Evolutionary conservation across 148 eudicot genomes (phyloP).

Genomic region (Simmondsia chinensis): DNA sequence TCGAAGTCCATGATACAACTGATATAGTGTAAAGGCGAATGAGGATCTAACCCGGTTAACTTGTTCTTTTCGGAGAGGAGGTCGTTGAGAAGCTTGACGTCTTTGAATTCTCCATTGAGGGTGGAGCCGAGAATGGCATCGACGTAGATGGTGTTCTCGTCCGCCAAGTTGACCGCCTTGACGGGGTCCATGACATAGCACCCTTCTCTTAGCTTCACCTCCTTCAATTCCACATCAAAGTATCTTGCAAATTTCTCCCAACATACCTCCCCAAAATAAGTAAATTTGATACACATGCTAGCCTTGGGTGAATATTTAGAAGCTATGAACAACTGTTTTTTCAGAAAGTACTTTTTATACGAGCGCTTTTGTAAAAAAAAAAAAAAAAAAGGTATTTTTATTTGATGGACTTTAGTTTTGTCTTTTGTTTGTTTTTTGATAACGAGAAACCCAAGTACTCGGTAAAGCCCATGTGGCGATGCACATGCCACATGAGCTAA

Average conservation of each 20-base stretch:
- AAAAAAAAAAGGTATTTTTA: no score
- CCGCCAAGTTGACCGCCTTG: constrained; percentile 32
- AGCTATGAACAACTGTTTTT: no score
- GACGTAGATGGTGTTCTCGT: constrained; percentile 39
- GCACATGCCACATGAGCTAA: no score
- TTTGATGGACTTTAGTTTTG: no score
- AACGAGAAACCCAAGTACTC: no score
- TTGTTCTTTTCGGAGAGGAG: constrained; percentile 31
- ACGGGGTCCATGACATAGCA: constrained; percentile 40
- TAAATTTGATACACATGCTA: background rate
- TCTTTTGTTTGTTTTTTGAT: no score
- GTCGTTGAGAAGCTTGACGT: constrained; percentile 26
- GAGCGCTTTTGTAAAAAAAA: no score
- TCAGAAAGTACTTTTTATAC: no score
- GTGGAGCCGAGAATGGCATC: constrained; percentile 43
- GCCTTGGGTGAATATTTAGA: no score
- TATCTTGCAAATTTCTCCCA: constrained; percentile 49
- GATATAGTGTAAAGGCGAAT: no score
- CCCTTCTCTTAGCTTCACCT: constrained; percentile 31
- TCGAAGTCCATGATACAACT: no score
- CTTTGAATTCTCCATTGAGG: constrained; percentile 42
- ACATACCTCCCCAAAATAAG: constrained; percentile 19
- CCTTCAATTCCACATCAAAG: constrained; percentile 39
- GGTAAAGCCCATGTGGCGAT: no score
- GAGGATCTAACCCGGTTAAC: constrained; percentile 20